phyloP scores from a whole-genome alignment of 352 stramenopile genomes.

The Globisporangium abappressorium region DNA sequence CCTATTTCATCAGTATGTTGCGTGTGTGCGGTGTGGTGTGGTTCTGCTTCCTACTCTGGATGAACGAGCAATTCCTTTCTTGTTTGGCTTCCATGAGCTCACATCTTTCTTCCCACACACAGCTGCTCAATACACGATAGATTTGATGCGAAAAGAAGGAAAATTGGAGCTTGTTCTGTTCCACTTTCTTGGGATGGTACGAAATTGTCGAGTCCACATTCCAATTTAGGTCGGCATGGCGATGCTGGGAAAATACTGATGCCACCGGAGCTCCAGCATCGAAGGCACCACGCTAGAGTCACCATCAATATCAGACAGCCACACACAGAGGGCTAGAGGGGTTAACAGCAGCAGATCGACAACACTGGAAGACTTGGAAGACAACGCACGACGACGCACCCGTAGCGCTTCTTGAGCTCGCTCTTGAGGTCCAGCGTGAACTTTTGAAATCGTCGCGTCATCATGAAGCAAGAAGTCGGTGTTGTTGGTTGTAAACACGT shows the following conservation, averaged over 20 bases:
- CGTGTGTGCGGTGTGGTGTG: background rate
- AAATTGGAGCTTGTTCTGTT: background rate
- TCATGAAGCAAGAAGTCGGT: background rate
- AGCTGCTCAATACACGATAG: background rate
- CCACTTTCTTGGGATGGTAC: background rate
- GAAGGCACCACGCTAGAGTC: slow-evolving; percentile 40
- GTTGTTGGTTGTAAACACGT: background rate
- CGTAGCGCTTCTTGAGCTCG: slow-evolving; percentile 57
- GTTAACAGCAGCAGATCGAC: too few relatives aligned
- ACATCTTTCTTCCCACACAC: background rate
- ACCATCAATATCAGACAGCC: background rate
- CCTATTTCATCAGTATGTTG: background rate
- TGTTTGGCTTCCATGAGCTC: background rate
- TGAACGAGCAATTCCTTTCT: background rate
- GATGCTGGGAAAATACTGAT: slow-evolving; percentile 45
- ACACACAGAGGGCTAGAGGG: too few relatives aligned
- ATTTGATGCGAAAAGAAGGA: background rate
- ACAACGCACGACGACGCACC: slow-evolving; percentile 24
- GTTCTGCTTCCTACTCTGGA: background rate
- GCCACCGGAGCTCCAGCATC: slow-evolving; percentile 48
- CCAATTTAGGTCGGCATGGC: slow-evolving; percentile 6
- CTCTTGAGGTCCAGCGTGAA: slow-evolving; percentile 49
- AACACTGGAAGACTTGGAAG: background rate
- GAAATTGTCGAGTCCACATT: background rate
- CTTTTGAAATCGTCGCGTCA: slow-evolving; percentile 16